A percentile compares a stretch with the other conserved stretches of the same genome.
phyloP scores from a whole-genome alignment of 371 early-diverging fungal species.

The Mortierella sp. region DNA sequence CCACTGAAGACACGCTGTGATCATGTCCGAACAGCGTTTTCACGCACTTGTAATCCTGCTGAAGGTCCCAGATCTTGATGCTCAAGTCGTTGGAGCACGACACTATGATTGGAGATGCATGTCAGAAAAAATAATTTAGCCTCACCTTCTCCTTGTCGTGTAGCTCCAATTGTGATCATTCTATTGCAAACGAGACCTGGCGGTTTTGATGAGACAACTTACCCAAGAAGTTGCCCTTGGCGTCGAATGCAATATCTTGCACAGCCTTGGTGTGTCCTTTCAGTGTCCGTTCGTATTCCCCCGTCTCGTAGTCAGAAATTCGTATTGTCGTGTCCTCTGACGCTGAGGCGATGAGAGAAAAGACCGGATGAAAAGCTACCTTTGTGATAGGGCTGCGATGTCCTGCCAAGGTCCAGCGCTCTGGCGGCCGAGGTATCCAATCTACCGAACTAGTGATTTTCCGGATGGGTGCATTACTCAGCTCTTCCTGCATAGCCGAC shows the following conservation, averaged over 20 bases:
- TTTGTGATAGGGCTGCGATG: slow-evolving; percentile 87
- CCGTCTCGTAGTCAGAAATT: slow-evolving; percentile 92
- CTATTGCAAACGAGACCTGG: too few relatives aligned
- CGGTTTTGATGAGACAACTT: too few relatives aligned
- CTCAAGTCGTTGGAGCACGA: slow-evolving; percentile 92
- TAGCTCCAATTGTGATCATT: too few relatives aligned
- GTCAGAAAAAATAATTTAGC: background rate
- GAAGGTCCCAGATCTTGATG: slow-evolving; percentile 91
- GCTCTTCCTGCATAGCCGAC: slow-evolving; percentile 80
- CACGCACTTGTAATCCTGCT: slow-evolving; percentile 87
- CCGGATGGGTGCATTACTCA: slow-evolving; percentile 73
- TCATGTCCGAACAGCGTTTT: slow-evolving; percentile 93
- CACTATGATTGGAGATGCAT: slow-evolving; percentile 56
- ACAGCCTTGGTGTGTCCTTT: slow-evolving; percentile 96
- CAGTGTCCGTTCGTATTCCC: slow-evolving; percentile 88
- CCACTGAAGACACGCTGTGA: slow-evolving; percentile 88
- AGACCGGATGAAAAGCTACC: slow-evolving; percentile 91
- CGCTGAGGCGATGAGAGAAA: slow-evolving; percentile 84
- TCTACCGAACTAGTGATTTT: slow-evolving; percentile 73
- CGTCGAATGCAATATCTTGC: slow-evolving; percentile 83
- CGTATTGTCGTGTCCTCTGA: slow-evolving; percentile 93
- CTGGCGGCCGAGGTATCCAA: slow-evolving; percentile 89
- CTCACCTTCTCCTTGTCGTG: too few relatives aligned
- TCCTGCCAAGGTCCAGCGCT: slow-evolving; percentile 74
- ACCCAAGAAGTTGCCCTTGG: slow-evolving; percentile 81